phyloP scores from a whole-genome alignment of 2,329 filamentous ascomycete species.

The Exophiala sp. region DNA sequence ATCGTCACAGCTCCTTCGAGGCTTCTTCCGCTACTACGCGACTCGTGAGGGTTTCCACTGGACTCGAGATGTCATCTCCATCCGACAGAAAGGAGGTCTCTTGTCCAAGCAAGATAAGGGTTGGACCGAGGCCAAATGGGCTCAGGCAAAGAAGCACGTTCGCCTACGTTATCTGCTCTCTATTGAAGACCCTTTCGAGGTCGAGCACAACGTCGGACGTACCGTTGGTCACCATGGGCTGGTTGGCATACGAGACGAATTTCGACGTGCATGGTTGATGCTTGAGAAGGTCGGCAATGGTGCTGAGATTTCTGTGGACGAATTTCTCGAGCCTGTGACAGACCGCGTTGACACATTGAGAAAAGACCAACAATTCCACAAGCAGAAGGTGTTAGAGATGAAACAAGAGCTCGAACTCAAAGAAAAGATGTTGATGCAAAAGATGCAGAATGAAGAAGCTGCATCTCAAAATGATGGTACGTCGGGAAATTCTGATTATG shows the following conservation, averaged over 20 bases:
- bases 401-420: constrained; percentile 23
- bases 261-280: constrained; percentile 73
- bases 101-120: constrained; percentile 73
- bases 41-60: constrained; percentile 66
- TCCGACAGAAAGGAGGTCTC: constrained; percentile 68
- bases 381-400: constrained; percentile 22
- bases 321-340: constrained; percentile 29
- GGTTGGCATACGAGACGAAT: constrained; percentile 77
- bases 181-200: constrained; percentile 88
- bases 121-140: constrained; percentile 72
- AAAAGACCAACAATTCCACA: constrained; percentile 25
- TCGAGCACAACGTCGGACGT: constrained; percentile 80
- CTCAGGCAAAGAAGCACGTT: constrained; percentile 61
- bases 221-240: constrained; percentile 83
- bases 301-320: constrained; percentile 31
- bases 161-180: constrained; percentile 79
- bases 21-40: constrained; percentile 83
- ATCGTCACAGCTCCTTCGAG: constrained; percentile 67
- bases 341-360: constrained; percentile 26
- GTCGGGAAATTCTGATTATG: constrained; percentile 17
- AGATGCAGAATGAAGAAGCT: constrained; percentile 4
- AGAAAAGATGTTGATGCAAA: constrained; percentile 18
- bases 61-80: constrained; percentile 73
- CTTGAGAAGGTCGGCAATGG: constrained; percentile 20
- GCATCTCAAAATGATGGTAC: constrained; percentile 23